These are phyloP conservation scores for Penicillium sp. DNA, from an alignment of 2,329 filamentous ascomycete species.

Conservation along the genomic window DNA sequence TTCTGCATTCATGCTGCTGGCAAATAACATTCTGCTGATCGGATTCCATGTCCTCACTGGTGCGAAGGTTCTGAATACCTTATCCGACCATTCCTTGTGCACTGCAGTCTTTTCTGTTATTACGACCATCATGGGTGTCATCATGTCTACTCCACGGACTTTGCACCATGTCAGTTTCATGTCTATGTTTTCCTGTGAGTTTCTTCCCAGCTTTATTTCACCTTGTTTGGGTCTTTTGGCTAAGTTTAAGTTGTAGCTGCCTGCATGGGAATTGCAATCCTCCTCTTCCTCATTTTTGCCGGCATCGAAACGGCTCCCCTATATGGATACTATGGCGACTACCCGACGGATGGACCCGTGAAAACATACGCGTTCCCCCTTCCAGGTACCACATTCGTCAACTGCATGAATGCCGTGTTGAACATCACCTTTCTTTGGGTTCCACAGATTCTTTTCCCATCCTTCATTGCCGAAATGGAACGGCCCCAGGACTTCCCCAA, in stretches of 20 bases:
- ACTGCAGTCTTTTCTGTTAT: constrained; percentile 53
- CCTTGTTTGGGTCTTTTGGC: background rate
- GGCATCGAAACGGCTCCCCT: constrained; percentile 48
- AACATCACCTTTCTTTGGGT: constrained; percentile 55
- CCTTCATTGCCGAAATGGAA: constrained; percentile 55
- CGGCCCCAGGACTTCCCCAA: constrained; percentile 54
- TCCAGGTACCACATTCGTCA: constrained; percentile 49
- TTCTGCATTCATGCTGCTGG: constrained; percentile 43
- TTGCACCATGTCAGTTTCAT: constrained; percentile 53
- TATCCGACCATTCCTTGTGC: constrained; percentile 51
- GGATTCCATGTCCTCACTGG: constrained; percentile 54
- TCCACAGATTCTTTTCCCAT: constrained; percentile 54
- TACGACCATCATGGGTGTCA: constrained; percentile 47
- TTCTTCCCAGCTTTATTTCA: background rate
- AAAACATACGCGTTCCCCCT: constrained; percentile 51
- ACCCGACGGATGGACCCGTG: constrained; percentile 46
- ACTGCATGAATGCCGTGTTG: constrained; percentile 53
- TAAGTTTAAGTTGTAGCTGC: constrained; percentile 28
- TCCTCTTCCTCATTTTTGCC: constrained; percentile 52
- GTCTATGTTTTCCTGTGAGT: constrained; percentile 49
- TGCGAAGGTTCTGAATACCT: constrained; percentile 52
- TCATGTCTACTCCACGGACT: constrained; percentile 49
- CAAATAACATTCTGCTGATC: constrained; percentile 54
- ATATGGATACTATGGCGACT: constrained; percentile 50
- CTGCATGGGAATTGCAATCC: constrained; percentile 51